Conservation (phyloP, 805 yeast genomes). For the Pichia kluyveri region DNA sequence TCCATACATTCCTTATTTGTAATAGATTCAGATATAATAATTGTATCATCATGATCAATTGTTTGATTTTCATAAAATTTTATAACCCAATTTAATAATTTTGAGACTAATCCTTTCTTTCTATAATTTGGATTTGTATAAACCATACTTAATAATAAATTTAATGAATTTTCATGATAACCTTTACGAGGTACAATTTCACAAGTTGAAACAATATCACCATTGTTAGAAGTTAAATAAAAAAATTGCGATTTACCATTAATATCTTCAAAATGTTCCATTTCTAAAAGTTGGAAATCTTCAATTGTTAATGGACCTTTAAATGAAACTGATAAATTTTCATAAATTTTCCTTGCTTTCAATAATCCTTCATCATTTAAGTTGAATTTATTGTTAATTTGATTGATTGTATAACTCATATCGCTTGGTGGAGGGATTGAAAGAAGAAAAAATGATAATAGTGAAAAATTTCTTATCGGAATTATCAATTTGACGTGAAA, state of each 20-base stretch:
- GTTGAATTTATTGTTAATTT: neutral
- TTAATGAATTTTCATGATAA: neutral
- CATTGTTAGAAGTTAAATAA: neutral
- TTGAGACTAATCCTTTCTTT: neutral
- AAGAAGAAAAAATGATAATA: neutral
- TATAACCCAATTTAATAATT: conserved; percentile 3
- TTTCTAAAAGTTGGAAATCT: neutral
- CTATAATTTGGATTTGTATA: conserved; percentile 7
- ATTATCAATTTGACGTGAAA: no score
- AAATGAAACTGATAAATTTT: neutral
- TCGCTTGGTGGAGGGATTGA: no score
- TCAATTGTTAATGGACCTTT: neutral
- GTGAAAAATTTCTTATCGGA: neutral
- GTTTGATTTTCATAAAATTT: conserved; percentile 5
- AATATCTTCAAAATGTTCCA: neutral
- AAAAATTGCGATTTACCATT: neutral
- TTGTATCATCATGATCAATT: neutral
- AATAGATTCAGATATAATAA: neutral
- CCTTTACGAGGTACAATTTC: conserved; percentile 2
- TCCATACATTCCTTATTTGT: neutral
- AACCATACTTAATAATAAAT: conserved; percentile 2
- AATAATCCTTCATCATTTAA: neutral
- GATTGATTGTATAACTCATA: neutral
- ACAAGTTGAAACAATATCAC: neutral
- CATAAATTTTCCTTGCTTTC: neutral